Conservation (phyloP, 1,284 basidiomycete genomes). For the Inonotus obliquus region DNA sequence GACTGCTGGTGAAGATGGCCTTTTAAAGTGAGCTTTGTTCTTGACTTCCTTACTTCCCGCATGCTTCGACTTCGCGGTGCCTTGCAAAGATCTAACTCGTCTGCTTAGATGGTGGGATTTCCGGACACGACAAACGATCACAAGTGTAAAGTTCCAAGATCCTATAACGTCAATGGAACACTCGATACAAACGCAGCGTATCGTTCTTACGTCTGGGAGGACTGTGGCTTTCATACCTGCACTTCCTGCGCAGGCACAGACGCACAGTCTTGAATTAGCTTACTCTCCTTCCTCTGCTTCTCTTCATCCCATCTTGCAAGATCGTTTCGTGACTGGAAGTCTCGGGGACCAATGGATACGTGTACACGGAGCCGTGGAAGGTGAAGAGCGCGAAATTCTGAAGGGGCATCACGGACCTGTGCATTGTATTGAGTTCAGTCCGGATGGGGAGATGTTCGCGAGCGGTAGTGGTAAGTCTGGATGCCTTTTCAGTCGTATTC, state of each 20-base stretch:
- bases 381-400: constrained; percentile 84
- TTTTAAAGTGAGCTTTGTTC: constrained; percentile 65
- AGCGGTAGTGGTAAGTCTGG: constrained; percentile 81
- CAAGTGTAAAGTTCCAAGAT: constrained; percentile 68
- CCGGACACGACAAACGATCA: constrained; percentile 68
- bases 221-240: constrained; percentile 85
- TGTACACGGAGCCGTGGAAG: constrained; percentile 81
- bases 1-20: constrained; percentile 87
- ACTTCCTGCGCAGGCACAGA: constrained; percentile 49
- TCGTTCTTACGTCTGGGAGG: constrained; percentile 89
- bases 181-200: constrained; percentile 76
- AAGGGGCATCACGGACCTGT: constrained; percentile 99
- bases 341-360: constrained; percentile 93
- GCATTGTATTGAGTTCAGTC: constrained; percentile 90
- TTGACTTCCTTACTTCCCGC: neutral
- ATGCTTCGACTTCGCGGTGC: neutral
- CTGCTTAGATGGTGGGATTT: constrained; percentile 91
- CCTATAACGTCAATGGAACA: constrained; percentile 94
- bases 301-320: constrained; percentile 84
- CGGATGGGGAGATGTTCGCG: constrained; percentile 98
- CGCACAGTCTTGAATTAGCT: constrained; percentile 66
- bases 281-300: constrained; percentile 90
- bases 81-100: neutral
- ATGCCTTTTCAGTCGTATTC: neutral
- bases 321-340: constrained; percentile 92